phyloP scores from a whole-genome alignment of 2,329 filamentous ascomycete genomes.

The Fusarium xylarioides region DNA sequence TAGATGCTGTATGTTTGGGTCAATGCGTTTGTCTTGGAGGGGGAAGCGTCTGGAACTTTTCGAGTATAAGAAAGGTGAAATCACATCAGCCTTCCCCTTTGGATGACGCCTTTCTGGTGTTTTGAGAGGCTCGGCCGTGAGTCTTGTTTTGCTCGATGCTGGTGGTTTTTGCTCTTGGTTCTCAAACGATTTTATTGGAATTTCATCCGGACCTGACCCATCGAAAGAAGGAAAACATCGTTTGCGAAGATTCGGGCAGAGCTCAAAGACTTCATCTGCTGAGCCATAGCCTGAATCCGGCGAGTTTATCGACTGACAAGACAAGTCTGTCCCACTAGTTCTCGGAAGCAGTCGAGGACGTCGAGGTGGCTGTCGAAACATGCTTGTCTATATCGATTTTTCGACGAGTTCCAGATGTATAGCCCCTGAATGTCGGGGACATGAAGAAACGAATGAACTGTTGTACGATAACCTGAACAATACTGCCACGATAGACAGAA shows the following conservation, averaged over 20 bases:
- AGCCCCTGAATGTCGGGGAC: not conserved
- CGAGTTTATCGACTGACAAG: constrained; percentile 24
- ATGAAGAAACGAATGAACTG: constrained; percentile 35
- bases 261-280: constrained; percentile 28
- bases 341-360: constrained; percentile 5
- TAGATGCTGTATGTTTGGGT: constrained; percentile 36
- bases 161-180: not conserved
- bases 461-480: constrained; percentile 19
- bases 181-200: not conserved
- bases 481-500: constrained; percentile 15
- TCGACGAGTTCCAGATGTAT: not conserved
- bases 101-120: constrained; percentile 1
- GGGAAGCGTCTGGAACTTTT: not conserved
- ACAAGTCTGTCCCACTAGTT: not conserved
- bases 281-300: constrained; percentile 46
- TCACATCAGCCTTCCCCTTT: not conserved
- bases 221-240: constrained; percentile 25
- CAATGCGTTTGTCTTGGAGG: constrained; percentile 6
- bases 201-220: constrained; percentile 24
- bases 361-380: constrained; percentile 26
- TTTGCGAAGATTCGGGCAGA: not conserved
- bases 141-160: not conserved
- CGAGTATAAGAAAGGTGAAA: constrained; percentile 30
- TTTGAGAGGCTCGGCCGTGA: not conserved
- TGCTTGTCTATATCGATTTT: not conserved